Evolutionary conservation across 768 basidiomycete species (phyloP).

Genomic region (Cyathus striatus): DNA sequence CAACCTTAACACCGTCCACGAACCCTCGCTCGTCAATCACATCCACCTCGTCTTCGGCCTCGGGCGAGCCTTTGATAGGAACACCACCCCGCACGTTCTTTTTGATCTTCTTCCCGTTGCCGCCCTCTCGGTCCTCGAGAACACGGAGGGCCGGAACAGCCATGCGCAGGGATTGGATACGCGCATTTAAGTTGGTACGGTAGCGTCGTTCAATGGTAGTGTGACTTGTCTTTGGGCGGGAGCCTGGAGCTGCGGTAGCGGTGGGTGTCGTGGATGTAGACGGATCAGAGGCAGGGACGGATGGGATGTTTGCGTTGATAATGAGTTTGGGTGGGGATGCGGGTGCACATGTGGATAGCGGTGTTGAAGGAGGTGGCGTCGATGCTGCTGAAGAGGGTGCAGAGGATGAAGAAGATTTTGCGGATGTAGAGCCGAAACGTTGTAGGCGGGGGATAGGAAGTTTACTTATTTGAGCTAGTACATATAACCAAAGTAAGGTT

Average conservation of each 20-base stretch:
- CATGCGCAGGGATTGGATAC: constrained; percentile 74
- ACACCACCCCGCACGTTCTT: constrained; percentile 37
- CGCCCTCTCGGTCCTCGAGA: constrained; percentile 58
- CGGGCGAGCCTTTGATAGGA: constrained; percentile 27
- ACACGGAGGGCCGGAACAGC: constrained; percentile 83
- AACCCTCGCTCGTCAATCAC: constrained; percentile 80
- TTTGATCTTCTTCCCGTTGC: constrained; percentile 41
- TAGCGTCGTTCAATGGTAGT: constrained; percentile 88
- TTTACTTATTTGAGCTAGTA: constrained; percentile 22
- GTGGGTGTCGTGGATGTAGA: constrained; percentile 7
- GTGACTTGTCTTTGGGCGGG: constrained; percentile 79
- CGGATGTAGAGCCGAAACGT: constrained; percentile 15
- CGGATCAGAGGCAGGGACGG: constrained; percentile 9
- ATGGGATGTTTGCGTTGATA: constrained; percentile 11
- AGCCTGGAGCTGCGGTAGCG: constrained; percentile 11
- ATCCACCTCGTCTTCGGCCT: constrained; percentile 37
- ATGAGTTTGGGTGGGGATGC: constrained; percentile 10
- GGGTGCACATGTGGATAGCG: constrained; percentile 16
- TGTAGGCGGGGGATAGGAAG: constrained; percentile 33
- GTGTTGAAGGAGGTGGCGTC: constrained; percentile 35
- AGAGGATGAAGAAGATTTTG: constrained; percentile 20
- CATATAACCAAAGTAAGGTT: constrained; percentile 4
- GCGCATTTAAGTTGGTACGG: constrained; percentile 83
- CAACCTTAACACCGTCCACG: constrained; percentile 89
- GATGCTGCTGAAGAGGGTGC: constrained; percentile 39